Evolutionary conservation across 2,329 filamentous ascomycete genomes (phyloP).

Genomic region (Epichloe scottii): DNA sequence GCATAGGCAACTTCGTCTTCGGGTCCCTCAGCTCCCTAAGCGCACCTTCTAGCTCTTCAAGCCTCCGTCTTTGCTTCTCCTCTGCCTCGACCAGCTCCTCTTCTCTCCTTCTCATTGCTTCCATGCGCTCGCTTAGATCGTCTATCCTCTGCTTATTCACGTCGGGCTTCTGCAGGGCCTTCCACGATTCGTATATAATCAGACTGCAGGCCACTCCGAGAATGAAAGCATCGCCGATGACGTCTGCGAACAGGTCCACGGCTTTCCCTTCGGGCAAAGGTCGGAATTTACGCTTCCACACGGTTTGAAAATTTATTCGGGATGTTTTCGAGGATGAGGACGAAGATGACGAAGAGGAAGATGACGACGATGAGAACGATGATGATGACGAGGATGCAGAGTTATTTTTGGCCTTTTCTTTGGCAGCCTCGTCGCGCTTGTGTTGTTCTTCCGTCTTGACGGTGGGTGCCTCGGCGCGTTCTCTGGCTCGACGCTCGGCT

Average conservation of each 20-base stretch:
- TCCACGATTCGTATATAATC: conserved; percentile 50
- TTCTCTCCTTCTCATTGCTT: conserved; percentile 36
- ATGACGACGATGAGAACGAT: not conserved
- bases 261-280: conserved; percentile 52
- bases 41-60: conserved; percentile 41
- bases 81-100: conserved; percentile 34
- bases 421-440: conserved; percentile 38
- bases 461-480: conserved; percentile 50
- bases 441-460: conserved; percentile 52
- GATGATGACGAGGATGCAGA: not conserved
- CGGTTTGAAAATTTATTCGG: conserved; percentile 28
- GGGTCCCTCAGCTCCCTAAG: conserved; percentile 39
- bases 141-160: conserved; percentile 39
- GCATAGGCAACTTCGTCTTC: conserved; percentile 42
- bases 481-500: conserved; percentile 45
- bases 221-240: conserved; percentile 51
- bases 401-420: conserved; percentile 21
- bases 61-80: conserved; percentile 32
- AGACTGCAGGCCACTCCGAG: conserved; percentile 43
- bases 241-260: conserved; percentile 54
- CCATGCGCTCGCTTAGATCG: conserved; percentile 34
- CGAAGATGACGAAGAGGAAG: not conserved
- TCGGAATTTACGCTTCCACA: conserved; percentile 52
- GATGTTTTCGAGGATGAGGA: conserved; percentile 13
- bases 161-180: conserved; percentile 47